Base-by-base conservation (phyloP, 2,329 filamentous ascomycete species). In the Fusarium goolgardi region DNA sequence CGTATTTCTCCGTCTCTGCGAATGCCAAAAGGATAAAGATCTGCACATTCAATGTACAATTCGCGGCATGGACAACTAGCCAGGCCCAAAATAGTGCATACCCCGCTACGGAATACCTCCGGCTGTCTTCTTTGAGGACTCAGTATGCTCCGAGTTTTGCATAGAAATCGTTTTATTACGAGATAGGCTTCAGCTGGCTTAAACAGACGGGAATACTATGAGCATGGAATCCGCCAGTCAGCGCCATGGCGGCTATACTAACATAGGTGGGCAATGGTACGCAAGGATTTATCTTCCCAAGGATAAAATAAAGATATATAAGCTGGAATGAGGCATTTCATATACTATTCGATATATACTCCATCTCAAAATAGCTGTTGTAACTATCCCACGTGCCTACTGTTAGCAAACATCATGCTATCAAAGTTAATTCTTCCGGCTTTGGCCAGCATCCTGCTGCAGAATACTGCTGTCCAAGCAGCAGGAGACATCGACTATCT, bases 401-500 rank as follows among this genome's bases (percentile, higher is more conserved):
- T 20, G 7, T 6, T 21, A 13, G 3, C 6, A 8, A n/a, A 4
- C 18, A 11, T 5, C 16, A 69, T 69, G 66, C 7, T 46, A 18
- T 29, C 29, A 1, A 59, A 44, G n/a, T 5, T 50, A 4, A 34
- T 59, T 6, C 8, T 70, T 10, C 35, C 47, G n/a, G 43, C 57
- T 21, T 15, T 63, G 6, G 57, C 41, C 20, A 27, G 54, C 25
- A 13, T 56, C 6, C 12, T 67, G 18, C 12, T 50, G 3, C 65
- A 57, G 4, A 31, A 23, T 10, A 46, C 31, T 8, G 29, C n/a
- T 4, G 35, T 29, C 7, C 46, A 53, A 34, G 63, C 66, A 18
- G 50, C 58, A 5, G 29, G 54, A 21, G 37, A 34, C 4, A 43
- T 65, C 3, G 58, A 63, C 27, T 73, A 73, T 15, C 41, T 73